phyloP scores from a whole-genome alignment of 2,329 filamentous ascomycete genomes.

The Paraconiothyrium sp. region DNA sequence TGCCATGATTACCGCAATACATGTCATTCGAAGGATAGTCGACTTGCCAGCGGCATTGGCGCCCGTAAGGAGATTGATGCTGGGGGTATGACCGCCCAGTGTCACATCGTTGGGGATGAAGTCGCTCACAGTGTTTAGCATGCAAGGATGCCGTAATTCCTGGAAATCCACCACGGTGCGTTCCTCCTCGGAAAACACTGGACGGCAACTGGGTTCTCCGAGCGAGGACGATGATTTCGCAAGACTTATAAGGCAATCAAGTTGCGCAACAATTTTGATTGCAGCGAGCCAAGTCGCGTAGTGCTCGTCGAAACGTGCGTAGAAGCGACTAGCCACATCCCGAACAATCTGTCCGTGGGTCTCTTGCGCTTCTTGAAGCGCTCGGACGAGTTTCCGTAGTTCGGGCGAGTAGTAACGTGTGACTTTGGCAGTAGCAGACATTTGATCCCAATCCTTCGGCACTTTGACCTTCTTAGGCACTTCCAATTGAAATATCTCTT shows the following conservation, averaged over 20 bases:
- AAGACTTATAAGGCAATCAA: conserved; percentile 93
- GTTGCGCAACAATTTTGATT: conserved; percentile 88
- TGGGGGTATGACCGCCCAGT: conserved; percentile 81
- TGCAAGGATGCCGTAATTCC: conserved; percentile 93
- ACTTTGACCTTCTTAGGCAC: conserved; percentile 87
- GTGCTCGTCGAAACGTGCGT: conserved; percentile 85
- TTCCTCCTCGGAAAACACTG: conserved; percentile 84
- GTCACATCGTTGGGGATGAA: conserved; percentile 97
- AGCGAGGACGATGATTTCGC: conserved; percentile 86
- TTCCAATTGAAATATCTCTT: conserved; percentile 97
- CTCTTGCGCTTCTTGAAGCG: conserved; percentile 93
- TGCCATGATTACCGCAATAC: conserved; percentile 95
- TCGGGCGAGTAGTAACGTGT: conserved; percentile 95
- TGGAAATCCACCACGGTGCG: conserved; percentile 90
- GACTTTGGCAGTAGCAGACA: conserved; percentile 90
- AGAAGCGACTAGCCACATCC: conserved; percentile 85
- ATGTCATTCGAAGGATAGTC: conserved; percentile 95
- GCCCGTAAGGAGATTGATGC: conserved; percentile 91
- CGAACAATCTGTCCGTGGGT: conserved; percentile 91
- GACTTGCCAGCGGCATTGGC: conserved; percentile 98
- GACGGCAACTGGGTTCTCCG: conserved; percentile 87
- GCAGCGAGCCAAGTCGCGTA: conserved; percentile 87
- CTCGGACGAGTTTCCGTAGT: conserved; percentile 81
- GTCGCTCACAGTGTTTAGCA: conserved; percentile 86
- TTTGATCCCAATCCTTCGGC: conserved; percentile 90